Evolutionary conservation across 352 stramenopile genomes (phyloP), one percentile per base, ranked within the genome.

Genomic region (Synura sp.): DNA sequence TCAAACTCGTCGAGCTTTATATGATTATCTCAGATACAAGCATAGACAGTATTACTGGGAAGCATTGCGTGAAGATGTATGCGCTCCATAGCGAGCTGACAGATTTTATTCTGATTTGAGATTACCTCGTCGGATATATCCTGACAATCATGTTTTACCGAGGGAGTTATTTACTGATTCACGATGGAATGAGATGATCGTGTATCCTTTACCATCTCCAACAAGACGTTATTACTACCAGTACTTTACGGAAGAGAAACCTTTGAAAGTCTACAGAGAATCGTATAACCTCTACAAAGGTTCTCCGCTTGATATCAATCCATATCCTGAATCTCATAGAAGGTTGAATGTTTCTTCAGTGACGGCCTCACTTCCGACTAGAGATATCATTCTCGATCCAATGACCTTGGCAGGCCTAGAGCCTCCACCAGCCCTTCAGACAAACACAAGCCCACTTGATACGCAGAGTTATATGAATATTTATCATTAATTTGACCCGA

Each of bases 71-170:
- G 57, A 71, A 41, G 57, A 71, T 71, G 57, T 71, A 71, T 71
- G 38, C 38, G 57, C 57, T 71, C 57, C 57, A 71, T 71, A 41
- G 57, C 57, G 57, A 71, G 57, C 57, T 71, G 57, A 71, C 57
- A 71, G 57, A 71, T 71, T 71, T 31, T 71, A 31, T 42, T 71
- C 57, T 71, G 57, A 71, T 71, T 71, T 71, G 38, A 71, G 57
- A 71, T 71, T 71, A 71, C 57, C 57, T 71, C 57, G 57, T 71
- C 57, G 57, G 57, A 71, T 71, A 71, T 71, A 71, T 71, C 57
- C 57, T 71, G 57, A 71, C 57, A 22, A 71, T 71, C 57, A 71
- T 71, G 57, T 71, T 31, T 36, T 71, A 36, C 57, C 57, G 29
- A 71, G 57, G 38, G 57, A 71, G 57, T 71, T 71, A 71, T 71